phyloP scores from a whole-genome alignment of 306 rosid genomes.

The Fragaria nilgerrensis region DNA sequence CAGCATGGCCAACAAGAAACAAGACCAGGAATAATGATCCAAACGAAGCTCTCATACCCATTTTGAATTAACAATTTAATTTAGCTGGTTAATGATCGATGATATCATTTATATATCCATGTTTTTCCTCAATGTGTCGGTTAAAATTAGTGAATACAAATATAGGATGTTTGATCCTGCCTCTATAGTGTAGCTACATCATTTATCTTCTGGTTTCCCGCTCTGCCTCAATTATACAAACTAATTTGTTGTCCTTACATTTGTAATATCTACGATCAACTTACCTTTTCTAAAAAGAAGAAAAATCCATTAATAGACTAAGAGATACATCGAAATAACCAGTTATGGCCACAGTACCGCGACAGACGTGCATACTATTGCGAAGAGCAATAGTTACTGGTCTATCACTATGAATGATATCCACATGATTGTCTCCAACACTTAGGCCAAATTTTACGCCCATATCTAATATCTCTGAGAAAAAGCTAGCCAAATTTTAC shows the following conservation, averaged over 20 bases:
- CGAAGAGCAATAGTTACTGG: no score
- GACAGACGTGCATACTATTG: no score
- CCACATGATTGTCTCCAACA: no score
- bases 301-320: no score
- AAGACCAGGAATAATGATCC: neutral
- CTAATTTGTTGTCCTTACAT: neutral
- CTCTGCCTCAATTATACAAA: neutral
- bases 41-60: neutral
- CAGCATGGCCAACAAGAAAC: neutral
- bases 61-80: neutral
- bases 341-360: no score
- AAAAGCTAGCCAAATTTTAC: no score
- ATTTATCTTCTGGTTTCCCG: neutral
- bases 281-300: no score
- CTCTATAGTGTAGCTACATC: neutral
- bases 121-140: neutral
- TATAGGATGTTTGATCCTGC: neutral
- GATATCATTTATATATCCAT: neutral
- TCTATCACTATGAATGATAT: no score
- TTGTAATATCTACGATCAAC: neutral
- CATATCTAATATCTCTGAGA: no score
- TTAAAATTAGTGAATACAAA: neutral
- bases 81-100: neutral
- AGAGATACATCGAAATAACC: no score
- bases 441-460: no score